Evolutionary conservation across 2,329 filamentous ascomycete genomes (phyloP), one percentile per base, ranked within the genome.

Genomic region (Aureobasidium sp.): DNA sequence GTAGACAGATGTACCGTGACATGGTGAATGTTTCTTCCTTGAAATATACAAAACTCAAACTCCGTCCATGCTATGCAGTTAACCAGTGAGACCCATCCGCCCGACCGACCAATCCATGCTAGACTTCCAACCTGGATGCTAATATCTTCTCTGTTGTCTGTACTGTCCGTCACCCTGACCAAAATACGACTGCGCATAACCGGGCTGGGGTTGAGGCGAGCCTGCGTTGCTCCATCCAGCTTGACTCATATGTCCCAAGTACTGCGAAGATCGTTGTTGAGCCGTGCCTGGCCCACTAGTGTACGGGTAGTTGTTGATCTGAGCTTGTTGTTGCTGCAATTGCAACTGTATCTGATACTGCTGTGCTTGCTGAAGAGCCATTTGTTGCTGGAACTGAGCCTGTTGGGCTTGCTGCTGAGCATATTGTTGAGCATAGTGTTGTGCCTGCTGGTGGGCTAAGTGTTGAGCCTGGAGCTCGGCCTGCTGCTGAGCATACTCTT

Each of bases 301-400:
- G 44, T 53, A 55, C 5, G 34, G 56, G 53, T 63, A 47, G 25
- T 48, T 55, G 41, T 48, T 55, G 25, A n/a, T 27, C 7, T 48
- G 45, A 27, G 56, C 48, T 63, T 47, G 41, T 44, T 62, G 60
- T 15, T 55, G 60, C 59, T 52, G 68, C 62, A 69, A 66, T 37
- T 68, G 64, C 29, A 57, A 36, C 41, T 62, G 53, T 8, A 55
- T 22, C 51, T 62, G 60, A 37, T 45, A 42, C 44, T 47, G 41
- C 61, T 72, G 68, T 64, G 71, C 68, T 62, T 70, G 68, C 41
- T 68, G 64, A 20, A 68, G 64, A 27, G 63, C 63, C 42, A 69
- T 68, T 36, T 70, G 65, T 39, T 67, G 63, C 20, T 67, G 65
- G 58, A 75, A 71, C 56, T 74, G 71, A 51, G 70, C 72, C 64